Base-by-base conservation (phyloP, 2,329 filamentous ascomycete genomes). In the Trichothecium sympodiale region DNA sequence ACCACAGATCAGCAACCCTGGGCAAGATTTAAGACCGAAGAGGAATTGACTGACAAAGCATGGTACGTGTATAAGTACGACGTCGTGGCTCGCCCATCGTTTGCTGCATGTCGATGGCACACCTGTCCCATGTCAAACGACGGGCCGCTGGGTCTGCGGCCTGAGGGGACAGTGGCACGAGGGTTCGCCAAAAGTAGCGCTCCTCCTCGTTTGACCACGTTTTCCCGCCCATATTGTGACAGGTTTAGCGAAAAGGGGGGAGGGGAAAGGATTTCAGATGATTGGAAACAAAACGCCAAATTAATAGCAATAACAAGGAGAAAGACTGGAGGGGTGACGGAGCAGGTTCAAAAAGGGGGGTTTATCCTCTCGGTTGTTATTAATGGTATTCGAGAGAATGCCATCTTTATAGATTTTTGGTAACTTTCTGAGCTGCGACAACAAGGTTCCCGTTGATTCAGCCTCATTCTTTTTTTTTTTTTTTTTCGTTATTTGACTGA, bases 161-260 rank as follows among this genome's bases (percentile, higher is more conserved):
- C 35, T 57, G 60, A 3, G 52, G 47, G 0, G 62, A 66, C 6
- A 49, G 45, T 1, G 59, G 53, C 2, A 67, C 46, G 17, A 60
- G 47, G 3, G 43, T 42, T 8, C 50, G 49, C 70, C 69, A 74
- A 45, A 71, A 73, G 41, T 62, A 50, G 2, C 45, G 37, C 48
- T 74, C 70, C 41, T 74, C 70, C 1, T 58, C 49, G 0, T 38
- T 38, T 0, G 64, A 61, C 70, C 70, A 74, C 5, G 61, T 51
- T 41, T 62, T 70, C 17, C 67, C 69, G 5, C 62, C 67, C 68
- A 74, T 71, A 17, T 17, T 58, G 26, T 29, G 15, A 14, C 13
- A 20, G 31, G 26, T 9, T n/a, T 16, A 10, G 16, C 8, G 15
- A 9, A 13, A 10, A 20, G 3, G 31, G n/a, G 16, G 23, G 31